Percentiles rank a stretch among this genome's conserved stretches.
Evolutionary conservation across 2,329 filamentous ascomycete genomes (phyloP).

Genomic region (Phoma sp.): DNA sequence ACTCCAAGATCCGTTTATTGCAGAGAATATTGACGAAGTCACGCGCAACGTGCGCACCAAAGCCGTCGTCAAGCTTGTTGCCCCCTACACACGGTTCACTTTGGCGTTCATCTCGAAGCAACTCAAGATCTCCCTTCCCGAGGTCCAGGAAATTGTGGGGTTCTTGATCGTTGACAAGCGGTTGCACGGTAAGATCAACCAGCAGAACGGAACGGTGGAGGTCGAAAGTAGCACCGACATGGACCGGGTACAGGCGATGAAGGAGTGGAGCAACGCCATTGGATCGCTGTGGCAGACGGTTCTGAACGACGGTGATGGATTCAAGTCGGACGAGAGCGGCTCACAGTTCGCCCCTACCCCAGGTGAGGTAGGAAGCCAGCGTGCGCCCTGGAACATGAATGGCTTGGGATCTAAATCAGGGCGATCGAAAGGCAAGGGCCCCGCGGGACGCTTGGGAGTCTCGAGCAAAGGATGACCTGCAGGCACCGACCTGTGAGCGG

Average conservation of each 20-base stretch:
- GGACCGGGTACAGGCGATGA: slow-evolving; percentile 76
- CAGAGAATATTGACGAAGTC: slow-evolving; percentile 98
- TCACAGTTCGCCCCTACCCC: slow-evolving; percentile 42
- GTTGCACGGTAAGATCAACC: slow-evolving; percentile 87
- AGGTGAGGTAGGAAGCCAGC: slow-evolving; percentile 36
- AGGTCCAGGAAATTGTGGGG: slow-evolving; percentile 95
- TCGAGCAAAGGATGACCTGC: slow-evolving; percentile 52
- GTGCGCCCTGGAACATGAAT: slow-evolving; percentile 39
- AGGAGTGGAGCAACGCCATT: slow-evolving; percentile 75
- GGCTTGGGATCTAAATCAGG: slow-evolving; percentile 40
- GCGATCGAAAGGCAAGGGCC: slow-evolving; percentile 49
- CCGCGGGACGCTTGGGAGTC: slow-evolving; percentile 44
- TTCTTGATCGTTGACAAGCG: slow-evolving; percentile 92
- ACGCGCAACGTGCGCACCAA: slow-evolving; percentile 98
- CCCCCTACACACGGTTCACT: slow-evolving; percentile 92
- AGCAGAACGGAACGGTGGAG: slow-evolving; percentile 82
- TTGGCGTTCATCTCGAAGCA: slow-evolving; percentile 86
- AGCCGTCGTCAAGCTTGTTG: slow-evolving; percentile 89
- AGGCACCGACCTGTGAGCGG: slow-evolving; percentile 38
- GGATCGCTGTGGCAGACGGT: slow-evolving; percentile 73
- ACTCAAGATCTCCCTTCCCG: slow-evolving; percentile 81
- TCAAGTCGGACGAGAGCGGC: slow-evolving; percentile 58
- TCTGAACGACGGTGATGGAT: slow-evolving; percentile 80
- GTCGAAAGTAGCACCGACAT: slow-evolving; percentile 77
- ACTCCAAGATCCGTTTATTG: slow-evolving; percentile 91